Evolutionary conservation across 163 green algal species (phyloP).

Genomic region (Scenedesmus sp.): DNA sequence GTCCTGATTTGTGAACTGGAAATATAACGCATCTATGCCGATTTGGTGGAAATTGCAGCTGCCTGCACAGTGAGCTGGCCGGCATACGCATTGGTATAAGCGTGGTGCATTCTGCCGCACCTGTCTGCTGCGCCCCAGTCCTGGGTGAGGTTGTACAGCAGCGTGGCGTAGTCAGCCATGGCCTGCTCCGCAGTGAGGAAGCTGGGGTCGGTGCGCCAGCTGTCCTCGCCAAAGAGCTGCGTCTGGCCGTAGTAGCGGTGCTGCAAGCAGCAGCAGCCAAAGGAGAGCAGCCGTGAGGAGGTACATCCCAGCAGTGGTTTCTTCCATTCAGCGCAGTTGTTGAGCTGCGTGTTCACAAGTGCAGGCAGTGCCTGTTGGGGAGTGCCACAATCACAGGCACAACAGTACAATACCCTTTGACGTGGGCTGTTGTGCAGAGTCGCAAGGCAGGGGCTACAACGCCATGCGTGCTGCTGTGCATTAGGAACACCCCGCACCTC

Average conservation of each 20-base stretch:
- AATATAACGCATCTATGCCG: too few species aligned
- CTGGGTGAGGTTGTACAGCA: constrained; percentile 63
- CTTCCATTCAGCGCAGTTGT: neutral
- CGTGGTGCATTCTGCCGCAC: neutral
- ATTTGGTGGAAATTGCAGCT: too few species aligned
- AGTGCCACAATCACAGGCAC: too few species aligned
- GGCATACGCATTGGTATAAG: neutral
- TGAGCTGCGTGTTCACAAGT: neutral
- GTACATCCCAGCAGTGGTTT: too few species aligned
- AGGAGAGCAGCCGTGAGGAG: neutral
- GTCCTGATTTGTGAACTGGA: too few species aligned
- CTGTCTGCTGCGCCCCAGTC: constrained; percentile 56
- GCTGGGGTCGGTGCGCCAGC: constrained; percentile 59
- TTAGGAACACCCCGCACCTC: constrained; percentile 61
- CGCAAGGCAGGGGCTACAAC: too few species aligned
- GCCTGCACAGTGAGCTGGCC: too few species aligned
- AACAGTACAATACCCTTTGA: too few species aligned
- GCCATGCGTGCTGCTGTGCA: neutral
- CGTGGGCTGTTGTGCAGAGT: too few species aligned
- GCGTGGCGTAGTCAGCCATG: constrained; percentile 86
- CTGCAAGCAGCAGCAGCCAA: constrained; percentile 42
- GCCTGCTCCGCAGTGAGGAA: constrained; percentile 81
- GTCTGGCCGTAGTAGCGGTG: constrained; percentile 88
- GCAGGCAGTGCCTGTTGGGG: too few species aligned
- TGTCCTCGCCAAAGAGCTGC: constrained; percentile 76